Base-by-base conservation (phyloP, 1,284 basidiomycete genomes). In the Cystobasidium slooffiae region DNA sequence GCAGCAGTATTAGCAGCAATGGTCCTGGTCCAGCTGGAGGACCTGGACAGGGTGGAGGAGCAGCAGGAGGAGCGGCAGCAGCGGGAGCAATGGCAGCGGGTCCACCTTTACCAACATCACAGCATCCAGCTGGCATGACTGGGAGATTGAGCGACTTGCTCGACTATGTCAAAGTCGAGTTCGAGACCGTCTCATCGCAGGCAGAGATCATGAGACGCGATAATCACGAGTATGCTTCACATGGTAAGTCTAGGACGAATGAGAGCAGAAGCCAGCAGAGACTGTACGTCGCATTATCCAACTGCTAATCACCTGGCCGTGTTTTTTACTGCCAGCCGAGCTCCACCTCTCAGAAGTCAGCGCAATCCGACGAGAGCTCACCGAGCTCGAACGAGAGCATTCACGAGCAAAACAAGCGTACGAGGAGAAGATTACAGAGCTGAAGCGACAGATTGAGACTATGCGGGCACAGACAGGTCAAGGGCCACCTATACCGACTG, bases 201-300 rank as follows among this genome's bases (percentile, higher is more conserved):
- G 85, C 91, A 65, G 85, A 84, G 22, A 81, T 87, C 39, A 85
- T 92, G 80, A 88, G 92, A 76, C 86, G 84, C 46, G 92, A 96
- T 84, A 85, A 92, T 72, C 94, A 97, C 80, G 94, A 97, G 76
- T 92, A 90, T 82, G 94, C 97, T 82, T 86, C 86, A 18, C 93
- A 94, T 86, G 87, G 94, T 94, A 78, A 75, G 87, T 83, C 37
- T 43, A 14, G 49, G 64, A 62, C 74, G 65, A 12, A 6, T 37
- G 20, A 14, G 39, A 10, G 55, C 49, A 6, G n/a, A n/a, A 49
- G 24, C 16, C 9, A 46, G 12, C 37, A 56, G 61, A 53, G 18
- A 20, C 69, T 16, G 10, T 61, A 20, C 18, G n/a, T 39, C 12
- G n/a, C 31, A 18, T n/a, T 22, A 43, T 39, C 59, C 37, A 74